Evolutionary conservation across 2,329 filamentous ascomycete genomes (phyloP), one percentile per base, ranked within the genome.

Genomic region (Aspergillus chevalieri): DNA sequence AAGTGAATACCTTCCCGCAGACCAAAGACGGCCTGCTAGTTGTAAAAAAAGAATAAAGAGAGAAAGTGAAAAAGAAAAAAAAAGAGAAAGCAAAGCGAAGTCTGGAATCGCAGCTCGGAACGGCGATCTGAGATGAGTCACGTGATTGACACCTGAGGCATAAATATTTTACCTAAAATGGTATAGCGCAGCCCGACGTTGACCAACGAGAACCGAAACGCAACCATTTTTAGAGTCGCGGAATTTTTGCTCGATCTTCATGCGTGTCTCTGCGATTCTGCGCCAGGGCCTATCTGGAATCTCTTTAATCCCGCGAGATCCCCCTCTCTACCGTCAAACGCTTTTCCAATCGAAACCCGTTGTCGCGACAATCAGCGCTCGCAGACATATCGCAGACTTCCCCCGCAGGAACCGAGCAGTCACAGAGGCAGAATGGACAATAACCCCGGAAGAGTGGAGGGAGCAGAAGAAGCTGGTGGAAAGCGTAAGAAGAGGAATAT

Each of bases 401-500:
- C n/a, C 38, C 38, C 38, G 38, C 38, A 41, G 10, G 12, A 19
- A 41, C 17, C 17, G 38, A 41, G 15, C 15, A 7, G 30, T 22
- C 3, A 6, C 12, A 3, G 30, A 46, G 42, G 49, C 52, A 53
- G 58, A 56, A 66, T 66, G 68, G 64, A 65, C 58, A 62, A 64
- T 59, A 61, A 67, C 63, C 63, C 57, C 52, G 58, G 57, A 56
- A 50, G 59, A 64, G 52, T 52, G 59, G 63, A 66, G 26, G 55
- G 59, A 60, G 59, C 53, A 52, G 54, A 53, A 51, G 55, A 59
- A 57, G 54, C 62, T 61, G 63, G 65, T 65, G 63, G 65, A 58
- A 65, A 70, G 65, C 72, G 74, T 77, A 83, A 82, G 79, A 84
- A 80, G 65, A 76, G 76, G 67, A 80, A 85, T 79, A 73, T 85